Evolutionary conservation across 805 yeast genomes (phyloP).

Genomic region (Limtongia smithiae): DNA sequence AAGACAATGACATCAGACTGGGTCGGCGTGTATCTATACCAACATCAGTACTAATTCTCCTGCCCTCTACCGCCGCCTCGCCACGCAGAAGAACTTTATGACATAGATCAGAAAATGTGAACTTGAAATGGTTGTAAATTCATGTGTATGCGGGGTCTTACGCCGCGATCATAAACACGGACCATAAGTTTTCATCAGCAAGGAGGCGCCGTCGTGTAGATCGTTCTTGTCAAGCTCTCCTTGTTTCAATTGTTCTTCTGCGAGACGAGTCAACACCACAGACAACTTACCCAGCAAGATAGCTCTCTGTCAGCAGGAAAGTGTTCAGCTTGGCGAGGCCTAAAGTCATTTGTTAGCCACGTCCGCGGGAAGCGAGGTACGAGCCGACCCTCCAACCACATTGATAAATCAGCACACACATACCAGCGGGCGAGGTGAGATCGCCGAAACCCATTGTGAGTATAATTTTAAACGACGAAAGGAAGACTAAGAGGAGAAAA

Average conservation of each 20-base stretch:
- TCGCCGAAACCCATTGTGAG: constrained; percentile 44
- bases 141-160: constrained; percentile 84
- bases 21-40: constrained; percentile 71
- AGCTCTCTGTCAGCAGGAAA: constrained; percentile 22
- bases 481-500: not conserved
- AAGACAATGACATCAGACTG: constrained; percentile 93
- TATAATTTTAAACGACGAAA: not conserved
- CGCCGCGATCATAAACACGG: constrained; percentile 96
- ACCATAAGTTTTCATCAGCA: constrained; percentile 67
- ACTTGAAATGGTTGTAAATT: constrained; percentile 59
- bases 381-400: not conserved
- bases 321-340: constrained; percentile 22
- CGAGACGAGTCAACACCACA: constrained; percentile 5
- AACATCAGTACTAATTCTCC: not conserved
- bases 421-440: constrained; percentile 44
- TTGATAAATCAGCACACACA: constrained; percentile 18
- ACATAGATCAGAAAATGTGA: constrained; percentile 41
- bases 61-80: too few relatives aligned
- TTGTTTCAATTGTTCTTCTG: constrained; percentile 2
- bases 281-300: constrained; percentile 73
- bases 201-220: constrained; percentile 1
- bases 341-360: not conserved
- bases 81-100: not conserved
- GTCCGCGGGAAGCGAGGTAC: not conserved
- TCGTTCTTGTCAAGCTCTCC: not conserved